A percentile compares a stretch with the other conserved stretches of the same genome.
phyloP scores from a whole-genome alignment of 176 grass and related monocot genomes.

The Alopecurus myosuroides region DNA sequence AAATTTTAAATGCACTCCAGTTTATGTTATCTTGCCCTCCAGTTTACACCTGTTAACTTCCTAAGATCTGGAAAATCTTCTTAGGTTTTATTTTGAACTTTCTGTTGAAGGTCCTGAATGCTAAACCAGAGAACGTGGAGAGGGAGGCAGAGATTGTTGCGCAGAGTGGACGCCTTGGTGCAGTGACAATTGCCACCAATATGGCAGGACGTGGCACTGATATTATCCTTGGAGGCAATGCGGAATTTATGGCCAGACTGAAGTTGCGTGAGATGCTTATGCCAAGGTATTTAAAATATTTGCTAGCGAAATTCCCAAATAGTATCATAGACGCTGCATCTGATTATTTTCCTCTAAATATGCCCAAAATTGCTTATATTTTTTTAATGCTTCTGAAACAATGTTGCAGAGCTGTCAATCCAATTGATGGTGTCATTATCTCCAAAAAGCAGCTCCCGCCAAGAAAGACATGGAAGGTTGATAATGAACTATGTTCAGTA shows the following conservation, averaged over 20 bases:
- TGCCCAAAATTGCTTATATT: constrained; percentile 3
- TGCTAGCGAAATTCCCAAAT: constrained; percentile 6
- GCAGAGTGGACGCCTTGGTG: constrained; percentile 91
- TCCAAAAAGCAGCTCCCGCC: constrained; percentile 76
- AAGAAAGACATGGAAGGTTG: constrained; percentile 92
- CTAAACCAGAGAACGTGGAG: constrained; percentile 98
- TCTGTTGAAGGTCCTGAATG: constrained; percentile 83
- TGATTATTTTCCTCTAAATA: neutral
- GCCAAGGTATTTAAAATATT: constrained; percentile 61
- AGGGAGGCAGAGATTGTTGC: constrained; percentile 98
- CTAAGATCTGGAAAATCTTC: neutral
- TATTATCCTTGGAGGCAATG: constrained; percentile 97
- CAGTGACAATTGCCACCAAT: constrained; percentile 96
- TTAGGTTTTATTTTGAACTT: constrained; percentile 20
- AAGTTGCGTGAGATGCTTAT: constrained; percentile 92
- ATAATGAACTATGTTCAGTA: constrained; percentile 25
- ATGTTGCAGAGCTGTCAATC: constrained; percentile 72
- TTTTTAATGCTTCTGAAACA: constrained; percentile 25
- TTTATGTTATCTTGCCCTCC: neutral
- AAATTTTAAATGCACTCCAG: neutral
- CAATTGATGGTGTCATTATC: constrained; percentile 60
- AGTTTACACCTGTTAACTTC: constrained; percentile 12
- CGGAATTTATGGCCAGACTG: constrained; percentile 96
- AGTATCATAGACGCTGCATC: neutral
- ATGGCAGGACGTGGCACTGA: constrained; percentile 98